Conservation (phyloP, 164 flowering plant species). For the Paratinospora sagittata region DNA sequence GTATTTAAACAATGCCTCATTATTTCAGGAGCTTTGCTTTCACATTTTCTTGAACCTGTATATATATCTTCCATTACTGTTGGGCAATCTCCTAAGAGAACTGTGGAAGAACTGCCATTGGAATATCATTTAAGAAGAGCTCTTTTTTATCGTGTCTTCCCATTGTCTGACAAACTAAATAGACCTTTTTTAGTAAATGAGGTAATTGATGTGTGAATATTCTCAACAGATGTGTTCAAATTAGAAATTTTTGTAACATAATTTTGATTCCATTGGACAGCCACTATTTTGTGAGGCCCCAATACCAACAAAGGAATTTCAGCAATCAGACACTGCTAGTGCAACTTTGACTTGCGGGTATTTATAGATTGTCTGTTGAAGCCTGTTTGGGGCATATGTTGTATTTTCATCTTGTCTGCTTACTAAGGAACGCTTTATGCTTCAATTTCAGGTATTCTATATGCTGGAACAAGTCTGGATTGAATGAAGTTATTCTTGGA, state of each 20-base stretch:
- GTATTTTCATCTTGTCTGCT: not conserved
- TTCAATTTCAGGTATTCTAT: conserved; percentile 62
- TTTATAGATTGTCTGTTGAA: conserved; percentile 6
- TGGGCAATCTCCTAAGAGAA: conserved; percentile 36
- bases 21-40: conserved; percentile 80
- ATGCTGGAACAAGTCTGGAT: conserved; percentile 77
- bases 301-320: conserved; percentile 73
- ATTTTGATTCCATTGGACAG: conserved; percentile 34
- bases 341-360: conserved; percentile 88
- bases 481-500: conserved; percentile 96
- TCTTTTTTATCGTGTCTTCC: conserved; percentile 42
- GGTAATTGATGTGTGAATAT: conserved; percentile 34
- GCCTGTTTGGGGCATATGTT: not conserved
- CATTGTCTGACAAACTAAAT: conserved; percentile 39
- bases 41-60: conserved; percentile 74
- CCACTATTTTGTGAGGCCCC: conserved; percentile 61
- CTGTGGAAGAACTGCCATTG: conserved; percentile 25
- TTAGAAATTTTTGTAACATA: not conserved
- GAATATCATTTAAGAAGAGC: conserved; percentile 40
- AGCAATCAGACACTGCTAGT: conserved; percentile 55
- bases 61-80: conserved; percentile 75
- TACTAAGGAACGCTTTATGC: conserved; percentile 8
- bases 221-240: conserved; percentile 5
- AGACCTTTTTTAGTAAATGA: conserved; percentile 58
- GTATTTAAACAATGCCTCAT: conserved; percentile 10